Conservation (phyloP, 495 filamentous ascomycete species). For the Entonaema liquescens region DNA sequence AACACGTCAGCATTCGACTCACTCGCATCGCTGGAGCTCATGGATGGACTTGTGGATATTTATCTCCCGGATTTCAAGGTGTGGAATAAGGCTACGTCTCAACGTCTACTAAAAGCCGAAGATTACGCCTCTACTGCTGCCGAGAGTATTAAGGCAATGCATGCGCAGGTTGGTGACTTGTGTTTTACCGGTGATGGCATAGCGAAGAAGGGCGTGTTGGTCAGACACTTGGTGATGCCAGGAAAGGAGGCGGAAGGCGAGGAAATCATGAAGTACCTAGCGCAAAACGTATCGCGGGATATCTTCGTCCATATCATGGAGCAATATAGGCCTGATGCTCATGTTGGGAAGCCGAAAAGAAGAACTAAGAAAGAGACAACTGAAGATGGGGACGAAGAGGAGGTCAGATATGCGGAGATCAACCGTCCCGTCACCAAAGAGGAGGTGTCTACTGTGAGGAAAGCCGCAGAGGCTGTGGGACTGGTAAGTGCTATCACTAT, state of each 20-base stretch:
- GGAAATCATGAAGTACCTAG: conserved; percentile 75
- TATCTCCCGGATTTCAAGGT: conserved; percentile 84
- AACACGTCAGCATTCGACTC: conserved; percentile 82
- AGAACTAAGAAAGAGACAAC: conserved; percentile 29
- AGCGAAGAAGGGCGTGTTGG: conserved; percentile 74
- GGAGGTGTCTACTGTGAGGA: conserved; percentile 67
- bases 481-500: conserved; percentile 45
- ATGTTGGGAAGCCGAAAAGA: conserved; percentile 73
- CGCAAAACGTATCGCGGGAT: conserved; percentile 70
- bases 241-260: conserved; percentile 71
- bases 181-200: conserved; percentile 79
- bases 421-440: conserved; percentile 72
- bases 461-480: conserved; percentile 71
- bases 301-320: conserved; percentile 79
- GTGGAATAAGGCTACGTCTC: conserved; percentile 69
- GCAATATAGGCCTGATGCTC: conserved; percentile 78
- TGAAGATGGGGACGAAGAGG: conserved; percentile 42
- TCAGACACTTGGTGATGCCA: conserved; percentile 83
- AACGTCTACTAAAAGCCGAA: conserved; percentile 75
- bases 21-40: conserved; percentile 67
- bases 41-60: conserved; percentile 80
- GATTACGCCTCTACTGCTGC: conserved; percentile 71
- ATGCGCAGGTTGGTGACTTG: conserved; percentile 77
- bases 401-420: conserved; percentile 75
- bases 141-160: conserved; percentile 79